Conservation (phyloP, 768 basidiomycete genomes). For the Boletus rubroflammeus region DNA sequence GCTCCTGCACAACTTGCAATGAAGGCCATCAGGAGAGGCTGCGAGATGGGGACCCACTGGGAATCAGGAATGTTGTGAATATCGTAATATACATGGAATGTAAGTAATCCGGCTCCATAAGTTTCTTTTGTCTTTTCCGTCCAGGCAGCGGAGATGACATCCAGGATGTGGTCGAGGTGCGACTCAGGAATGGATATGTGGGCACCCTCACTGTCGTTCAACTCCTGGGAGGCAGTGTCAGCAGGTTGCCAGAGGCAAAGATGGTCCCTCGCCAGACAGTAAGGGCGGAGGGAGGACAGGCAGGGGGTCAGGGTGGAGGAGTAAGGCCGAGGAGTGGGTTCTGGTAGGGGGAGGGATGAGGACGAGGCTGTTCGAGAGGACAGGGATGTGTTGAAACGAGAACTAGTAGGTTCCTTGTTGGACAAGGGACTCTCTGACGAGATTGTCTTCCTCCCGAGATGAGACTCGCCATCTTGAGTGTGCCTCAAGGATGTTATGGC, state of each 20-base stretch:
- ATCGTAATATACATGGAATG: not conserved
- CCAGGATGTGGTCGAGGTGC: not conserved
- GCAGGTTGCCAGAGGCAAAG: not conserved
- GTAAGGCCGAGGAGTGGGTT: not conserved
- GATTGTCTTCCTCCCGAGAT: too few relatives aligned
- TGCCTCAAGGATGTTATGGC: too few relatives aligned
- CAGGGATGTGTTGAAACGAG: too few relatives aligned
- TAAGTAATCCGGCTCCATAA: not conserved
- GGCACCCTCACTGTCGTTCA: rapidly evolving
- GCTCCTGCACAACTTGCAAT: not conserved
- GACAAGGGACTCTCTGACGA: too few relatives aligned
- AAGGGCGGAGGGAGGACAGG: rapidly evolving
- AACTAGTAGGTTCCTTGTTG: too few relatives aligned
- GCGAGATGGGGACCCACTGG: not conserved
- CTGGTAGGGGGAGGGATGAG: too few relatives aligned
- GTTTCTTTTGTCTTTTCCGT: not conserved
- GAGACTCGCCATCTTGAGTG: too few relatives aligned
- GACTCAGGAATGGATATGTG: not conserved
- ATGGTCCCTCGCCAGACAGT: not conserved
- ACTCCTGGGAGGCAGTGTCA: rapidly evolving
- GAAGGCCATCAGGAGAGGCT: rapidly evolving
- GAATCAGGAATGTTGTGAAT: conserved; percentile 1
- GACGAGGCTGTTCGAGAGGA: too few relatives aligned
- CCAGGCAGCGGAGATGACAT: not conserved
- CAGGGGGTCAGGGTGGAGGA: not conserved